phyloP scores from a whole-genome alignment of 805 yeast genomes.

The Pichia manshurica region DNA sequence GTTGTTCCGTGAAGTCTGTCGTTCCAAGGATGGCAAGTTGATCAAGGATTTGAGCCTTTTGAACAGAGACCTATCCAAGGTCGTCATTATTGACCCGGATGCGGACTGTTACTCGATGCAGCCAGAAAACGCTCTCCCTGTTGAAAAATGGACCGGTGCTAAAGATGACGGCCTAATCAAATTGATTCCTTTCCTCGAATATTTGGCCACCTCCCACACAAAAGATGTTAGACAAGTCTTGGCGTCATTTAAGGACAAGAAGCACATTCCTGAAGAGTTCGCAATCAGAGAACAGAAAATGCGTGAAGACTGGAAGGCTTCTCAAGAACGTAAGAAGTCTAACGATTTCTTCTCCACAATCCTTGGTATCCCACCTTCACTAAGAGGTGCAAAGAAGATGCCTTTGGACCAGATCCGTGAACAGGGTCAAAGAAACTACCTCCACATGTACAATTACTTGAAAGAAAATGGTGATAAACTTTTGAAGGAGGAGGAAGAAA shows the following conservation, averaged over 20 bases:
- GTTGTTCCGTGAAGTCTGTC: slow-evolving; percentile 84
- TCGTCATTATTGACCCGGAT: slow-evolving; percentile 73
- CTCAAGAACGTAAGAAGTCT: slow-evolving; percentile 33
- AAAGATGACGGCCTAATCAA: slow-evolving; percentile 74
- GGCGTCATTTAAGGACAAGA: slow-evolving; percentile 61
- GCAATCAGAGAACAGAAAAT: slow-evolving; percentile 68
- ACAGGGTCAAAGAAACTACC: slow-evolving; percentile 86
- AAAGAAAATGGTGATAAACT: slow-evolving; percentile 57
- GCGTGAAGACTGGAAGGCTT: slow-evolving; percentile 63
- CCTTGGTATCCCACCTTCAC: slow-evolving; percentile 53
- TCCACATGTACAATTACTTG: slow-evolving; percentile 62
- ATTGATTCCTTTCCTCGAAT: slow-evolving; percentile 90
- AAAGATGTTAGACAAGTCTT: slow-evolving; percentile 88
- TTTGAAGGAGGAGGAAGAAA: slow-evolving; percentile 78
- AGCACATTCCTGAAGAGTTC: slow-evolving; percentile 71
- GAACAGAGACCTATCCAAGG: slow-evolving; percentile 85
- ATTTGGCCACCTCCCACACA: slow-evolving; percentile 77
- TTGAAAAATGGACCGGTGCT: slow-evolving; percentile 81
- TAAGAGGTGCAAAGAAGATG: slow-evolving; percentile 48
- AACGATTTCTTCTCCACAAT: slow-evolving; percentile 29
- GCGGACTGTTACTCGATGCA: slow-evolving; percentile 69
- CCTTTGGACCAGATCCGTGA: slow-evolving; percentile 87
- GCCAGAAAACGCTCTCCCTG: slow-evolving; percentile 89
- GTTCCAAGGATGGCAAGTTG: slow-evolving; percentile 80
- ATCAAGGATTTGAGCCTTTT: slow-evolving; percentile 84